Conservation (phyloP, 129 eudicot genomes). For the Mikania micrantha region DNA sequence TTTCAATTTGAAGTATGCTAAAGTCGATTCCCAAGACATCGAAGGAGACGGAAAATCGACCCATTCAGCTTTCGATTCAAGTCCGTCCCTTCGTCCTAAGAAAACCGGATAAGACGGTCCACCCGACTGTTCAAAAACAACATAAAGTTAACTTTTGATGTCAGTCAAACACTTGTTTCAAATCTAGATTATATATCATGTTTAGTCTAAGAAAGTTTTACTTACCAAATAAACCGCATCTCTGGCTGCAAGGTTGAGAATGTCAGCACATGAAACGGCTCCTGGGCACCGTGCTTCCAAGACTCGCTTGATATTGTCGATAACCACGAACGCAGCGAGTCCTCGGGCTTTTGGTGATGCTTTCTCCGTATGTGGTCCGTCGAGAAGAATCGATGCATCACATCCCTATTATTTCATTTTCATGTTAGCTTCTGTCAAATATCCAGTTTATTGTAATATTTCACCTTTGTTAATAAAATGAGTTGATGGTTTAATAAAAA, state of each 20-base stretch:
- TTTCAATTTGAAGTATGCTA: constrained; percentile 56
- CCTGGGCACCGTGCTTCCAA: constrained; percentile 63
- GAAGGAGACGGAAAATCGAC: constrained; percentile 73
- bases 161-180: neutral
- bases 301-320: constrained; percentile 70
- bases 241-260: constrained; percentile 70
- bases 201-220: neutral
- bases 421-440: neutral
- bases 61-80: constrained; percentile 56
- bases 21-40: constrained; percentile 44
- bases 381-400: constrained; percentile 85
- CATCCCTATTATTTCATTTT: constrained; percentile 50
- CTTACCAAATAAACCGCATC: constrained; percentile 63
- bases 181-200: neutral
- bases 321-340: constrained; percentile 45
- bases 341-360: constrained; percentile 45
- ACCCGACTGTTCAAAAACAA: constrained; percentile 50
- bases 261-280: constrained; percentile 80
- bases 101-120: constrained; percentile 84
- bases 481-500: too few species aligned
- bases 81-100: constrained; percentile 74
- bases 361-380: constrained; percentile 62
- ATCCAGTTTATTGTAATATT: too few species aligned
- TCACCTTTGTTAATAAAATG: too few species aligned
- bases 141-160: neutral